Evolutionary conservation across 108 stramenopile species (phyloP), one percentile per base, ranked within the genome.

Genomic region (Licmophora abbreviata): DNA sequence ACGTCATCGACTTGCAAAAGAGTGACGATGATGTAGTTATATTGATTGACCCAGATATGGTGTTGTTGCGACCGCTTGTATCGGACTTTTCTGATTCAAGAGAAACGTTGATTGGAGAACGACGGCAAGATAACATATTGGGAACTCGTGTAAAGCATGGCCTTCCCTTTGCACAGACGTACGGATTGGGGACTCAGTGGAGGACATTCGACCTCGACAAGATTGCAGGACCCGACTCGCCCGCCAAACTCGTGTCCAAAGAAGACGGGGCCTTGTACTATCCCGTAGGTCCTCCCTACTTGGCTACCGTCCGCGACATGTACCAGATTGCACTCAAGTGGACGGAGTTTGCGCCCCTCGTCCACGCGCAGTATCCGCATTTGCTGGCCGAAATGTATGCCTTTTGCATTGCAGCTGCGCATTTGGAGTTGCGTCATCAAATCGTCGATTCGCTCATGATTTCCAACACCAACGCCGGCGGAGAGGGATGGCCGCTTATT

Each of bases 221-320:
- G 8, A 71, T 91, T 48, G 71, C 77, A 12, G 90, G 88, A 23
- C 1, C 42, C 0, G 63, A 73, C 37, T 63, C 77, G 32, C 85
- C 84, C 3, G 79, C 88, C 0, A 66, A 48, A 28, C 31, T 42
- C 32, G 62, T 77, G 14, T 25, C 36, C 37, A 56, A 63, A 32
- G 17, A 47, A 25, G 63, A 80, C 15, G 93, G 81, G 6, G 27
- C 23, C 0, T 2, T 66, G 22, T 59, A 55, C 37, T 91, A 79
- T 61, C 69, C 86, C 7, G 88, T 76, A 10, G 96, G 96, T 14
- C 92, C 96, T 30, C 96, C 97, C 1, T 98, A 96, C 54, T 44
- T 98, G 17, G 86, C 64, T 10, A 85, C 83, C 3, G 79, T 77
- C 12, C 44, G 29, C n/a, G 93, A 92, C 73, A 77, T 88, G 79